phyloP scores from a whole-genome alignment of 2,329 filamentous ascomycete species.

The Parascedosporium putredinis region DNA sequence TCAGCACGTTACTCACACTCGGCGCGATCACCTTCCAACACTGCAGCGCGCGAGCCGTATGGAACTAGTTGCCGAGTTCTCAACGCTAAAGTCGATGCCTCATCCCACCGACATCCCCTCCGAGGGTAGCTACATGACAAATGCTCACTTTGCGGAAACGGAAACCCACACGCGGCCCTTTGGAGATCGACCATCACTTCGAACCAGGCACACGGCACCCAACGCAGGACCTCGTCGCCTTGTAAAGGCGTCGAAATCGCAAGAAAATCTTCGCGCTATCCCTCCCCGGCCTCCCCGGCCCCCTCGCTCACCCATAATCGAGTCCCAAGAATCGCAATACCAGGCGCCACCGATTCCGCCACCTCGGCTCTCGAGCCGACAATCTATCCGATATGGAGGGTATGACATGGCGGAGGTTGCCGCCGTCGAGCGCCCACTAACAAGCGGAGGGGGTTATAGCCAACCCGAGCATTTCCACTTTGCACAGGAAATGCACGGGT shows the following conservation, averaged over 20 bases:
- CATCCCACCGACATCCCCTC: conserved; percentile 40
- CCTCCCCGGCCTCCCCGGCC: conserved; percentile 38
- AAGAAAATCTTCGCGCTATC: conserved; percentile 36
- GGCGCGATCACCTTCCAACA: conserved; percentile 35
- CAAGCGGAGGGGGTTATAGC: conserved; percentile 31
- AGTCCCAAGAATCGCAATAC: conserved; percentile 18
- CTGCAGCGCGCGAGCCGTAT: conserved; percentile 28
- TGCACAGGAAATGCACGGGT: conserved; percentile 11
- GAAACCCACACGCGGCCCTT: conserved; percentile 4
- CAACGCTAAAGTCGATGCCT: conserved; percentile 28
- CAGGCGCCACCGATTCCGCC: conserved; percentile 32
- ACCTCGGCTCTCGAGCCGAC: conserved; percentile 44
- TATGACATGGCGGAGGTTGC: conserved; percentile 26
- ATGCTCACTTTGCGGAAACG: conserved; percentile 11
- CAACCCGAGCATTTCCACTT: conserved; percentile 30
- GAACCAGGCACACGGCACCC: conserved; percentile 10
- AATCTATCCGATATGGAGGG: conserved; percentile 33
- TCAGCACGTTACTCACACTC: conserved; percentile 51
- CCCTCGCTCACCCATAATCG: conserved; percentile 30
- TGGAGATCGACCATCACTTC: conserved; percentile 4
- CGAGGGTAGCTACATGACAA: conserved; percentile 17
- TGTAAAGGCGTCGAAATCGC: conserved; percentile 35
- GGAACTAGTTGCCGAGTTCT: conserved; percentile 33
- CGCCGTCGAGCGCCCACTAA: conserved; percentile 31
- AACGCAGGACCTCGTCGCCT: conserved; percentile 21